Conservation (phyloP, 2,329 filamentous ascomycete species). For the Aspergillus pseudoterreus region DNA sequence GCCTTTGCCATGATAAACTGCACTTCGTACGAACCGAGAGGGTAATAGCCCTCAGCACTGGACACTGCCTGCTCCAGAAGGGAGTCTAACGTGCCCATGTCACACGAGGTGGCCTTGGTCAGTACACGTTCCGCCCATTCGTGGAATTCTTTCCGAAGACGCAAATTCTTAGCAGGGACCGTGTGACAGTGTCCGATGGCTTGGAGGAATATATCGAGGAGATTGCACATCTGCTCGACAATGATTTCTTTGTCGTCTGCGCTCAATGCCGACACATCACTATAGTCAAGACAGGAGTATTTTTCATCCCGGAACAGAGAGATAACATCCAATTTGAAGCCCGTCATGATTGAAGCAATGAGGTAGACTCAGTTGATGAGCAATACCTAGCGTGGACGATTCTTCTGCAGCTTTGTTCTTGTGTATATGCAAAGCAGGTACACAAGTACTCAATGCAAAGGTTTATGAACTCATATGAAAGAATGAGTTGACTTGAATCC, state of each 20-base stretch:
- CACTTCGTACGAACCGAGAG: not conserved
- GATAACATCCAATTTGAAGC: not conserved
- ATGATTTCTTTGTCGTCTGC: not conserved
- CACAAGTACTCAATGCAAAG: too few species aligned
- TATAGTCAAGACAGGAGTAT: not conserved
- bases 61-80: not conserved
- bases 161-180: not conserved
- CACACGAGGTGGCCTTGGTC: not conserved
- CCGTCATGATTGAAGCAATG: not conserved
- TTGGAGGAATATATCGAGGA: not conserved
- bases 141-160: not conserved
- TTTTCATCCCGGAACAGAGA: not conserved
- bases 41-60: not conserved
- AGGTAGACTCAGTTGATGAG: not conserved
- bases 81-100: not conserved
- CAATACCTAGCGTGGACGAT: not conserved
- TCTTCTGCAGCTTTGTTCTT: not conserved
- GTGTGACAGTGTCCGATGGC: not conserved
- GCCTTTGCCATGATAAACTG: not conserved
- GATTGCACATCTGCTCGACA: not conserved
- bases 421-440: too few species aligned
- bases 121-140: not conserved
- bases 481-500: too few species aligned
- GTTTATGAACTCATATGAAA: too few species aligned
- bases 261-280: not conserved